Evolutionary conservation across 2,329 filamentous ascomycete genomes (phyloP).

Genomic region (Arthrobotrys pseudoclavata): DNA sequence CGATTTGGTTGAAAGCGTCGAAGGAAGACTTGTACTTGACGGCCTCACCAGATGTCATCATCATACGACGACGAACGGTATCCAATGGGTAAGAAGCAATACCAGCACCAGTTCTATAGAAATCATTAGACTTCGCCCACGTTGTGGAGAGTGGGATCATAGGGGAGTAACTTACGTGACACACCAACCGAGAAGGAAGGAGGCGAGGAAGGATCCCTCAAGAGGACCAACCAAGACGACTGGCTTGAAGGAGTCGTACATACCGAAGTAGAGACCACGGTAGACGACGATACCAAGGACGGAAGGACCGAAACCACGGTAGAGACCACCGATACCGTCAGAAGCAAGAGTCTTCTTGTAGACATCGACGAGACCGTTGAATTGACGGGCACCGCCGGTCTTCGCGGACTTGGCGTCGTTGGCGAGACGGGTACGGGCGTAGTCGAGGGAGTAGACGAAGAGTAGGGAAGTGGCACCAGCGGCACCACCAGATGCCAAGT

Average conservation of each 20-base stretch:
- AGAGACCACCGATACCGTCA: slow-evolving; percentile 99
- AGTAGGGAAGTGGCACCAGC: slow-evolving; percentile 99
- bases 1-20: slow-evolving; percentile 95
- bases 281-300: slow-evolving; percentile 99
- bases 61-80: slow-evolving; percentile 99
- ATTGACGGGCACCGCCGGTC: slow-evolving; percentile 97
- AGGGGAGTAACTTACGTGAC: slow-evolving; percentile 74
- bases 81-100: slow-evolving; percentile 99
- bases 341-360: slow-evolving; percentile 99
- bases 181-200: slow-evolving; percentile 97
- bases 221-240: slow-evolving; percentile 91
- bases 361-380: slow-evolving; percentile 99
- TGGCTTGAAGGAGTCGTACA: slow-evolving; percentile 99
- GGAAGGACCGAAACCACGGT: slow-evolving; percentile 99
- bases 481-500: slow-evolving; percentile 99
- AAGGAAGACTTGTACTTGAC: slow-evolving; percentile 99
- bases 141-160: background rate
- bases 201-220: slow-evolving; percentile 99
- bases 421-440: slow-evolving; percentile 99
- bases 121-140: slow-evolving; percentile 21
- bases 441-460: slow-evolving; percentile 99
- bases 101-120: slow-evolving; percentile 87
- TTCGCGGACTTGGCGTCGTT: slow-evolving; percentile 99
- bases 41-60: slow-evolving; percentile 98
- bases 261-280: slow-evolving; percentile 99